Percentiles rank a stretch among this genome's conserved stretches.
Conservation (phyloP, 1,284 basidiomycete species). For the Pseudozyma hubeiensis region DNA sequence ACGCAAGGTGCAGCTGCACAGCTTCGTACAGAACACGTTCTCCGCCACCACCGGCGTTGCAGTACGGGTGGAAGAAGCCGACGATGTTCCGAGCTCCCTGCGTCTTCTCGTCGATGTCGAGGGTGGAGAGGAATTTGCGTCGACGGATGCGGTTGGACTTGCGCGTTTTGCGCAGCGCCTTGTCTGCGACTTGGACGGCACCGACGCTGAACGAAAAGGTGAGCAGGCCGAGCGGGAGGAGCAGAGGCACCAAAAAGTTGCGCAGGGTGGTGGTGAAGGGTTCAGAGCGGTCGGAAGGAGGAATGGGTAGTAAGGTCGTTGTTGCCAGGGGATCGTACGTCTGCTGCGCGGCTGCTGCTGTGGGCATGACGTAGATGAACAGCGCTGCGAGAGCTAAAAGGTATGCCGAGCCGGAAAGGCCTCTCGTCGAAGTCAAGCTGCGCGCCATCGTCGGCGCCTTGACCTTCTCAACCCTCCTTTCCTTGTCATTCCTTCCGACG, state of each 20-base stretch:
- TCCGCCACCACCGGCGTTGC: slow-evolving; percentile 96
- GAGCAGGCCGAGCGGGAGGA: slow-evolving; percentile 27
- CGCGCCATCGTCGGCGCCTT: background rate
- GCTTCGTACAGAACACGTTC: slow-evolving; percentile 97
- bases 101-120: slow-evolving; percentile 32
- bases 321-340: slow-evolving; percentile 9
- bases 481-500: background rate
- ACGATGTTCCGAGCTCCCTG: slow-evolving; percentile 30
- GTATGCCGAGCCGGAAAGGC: slow-evolving; percentile 27
- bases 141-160: slow-evolving; percentile 28
- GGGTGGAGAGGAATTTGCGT: slow-evolving; percentile 23
- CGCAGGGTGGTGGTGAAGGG: slow-evolving; percentile 8
- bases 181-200: slow-evolving; percentile 35
- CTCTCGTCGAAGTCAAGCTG: slow-evolving; percentile 10
- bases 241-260: slow-evolving; percentile 17
- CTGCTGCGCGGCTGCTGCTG: background rate
- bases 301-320: slow-evolving; percentile 3
- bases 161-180: slow-evolving; percentile 17
- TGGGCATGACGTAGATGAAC: slow-evolving; percentile 32
- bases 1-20: slow-evolving; percentile 80
- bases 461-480: background rate
- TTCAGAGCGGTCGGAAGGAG: background rate
- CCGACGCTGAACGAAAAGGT: slow-evolving; percentile 27
- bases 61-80: slow-evolving; percentile 96
- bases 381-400: slow-evolving; percentile 16